phyloP scores from a whole-genome alignment of 2,329 filamentous ascomycete species.

The Nothophaeocryptopus gaeumannii region DNA sequence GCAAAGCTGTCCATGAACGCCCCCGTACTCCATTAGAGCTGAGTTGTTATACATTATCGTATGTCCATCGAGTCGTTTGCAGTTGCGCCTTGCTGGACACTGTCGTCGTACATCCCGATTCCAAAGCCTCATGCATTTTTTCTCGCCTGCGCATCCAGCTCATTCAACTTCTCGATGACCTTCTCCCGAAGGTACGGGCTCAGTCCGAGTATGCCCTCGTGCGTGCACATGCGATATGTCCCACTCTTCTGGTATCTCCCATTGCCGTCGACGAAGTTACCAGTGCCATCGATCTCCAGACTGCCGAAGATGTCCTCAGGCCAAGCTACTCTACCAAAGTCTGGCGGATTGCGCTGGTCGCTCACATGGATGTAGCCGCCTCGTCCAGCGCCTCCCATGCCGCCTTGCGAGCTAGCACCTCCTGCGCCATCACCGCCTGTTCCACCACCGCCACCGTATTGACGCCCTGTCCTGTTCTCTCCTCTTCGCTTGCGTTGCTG shows the following conservation, averaged over 20 bases:
- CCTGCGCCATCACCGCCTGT: slow-evolving; percentile 50
- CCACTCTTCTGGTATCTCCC: slow-evolving; percentile 61
- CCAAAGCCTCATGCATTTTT: slow-evolving; percentile 17
- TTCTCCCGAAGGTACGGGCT: slow-evolving; percentile 35
- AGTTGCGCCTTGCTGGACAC: too few species aligned
- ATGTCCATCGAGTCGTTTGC: too few species aligned
- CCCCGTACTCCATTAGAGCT: too few species aligned
- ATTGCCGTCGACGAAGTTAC: slow-evolving; percentile 54
- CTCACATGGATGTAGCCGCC: slow-evolving; percentile 64
- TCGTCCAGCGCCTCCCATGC: slow-evolving; percentile 55
- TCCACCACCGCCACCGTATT: slow-evolving; percentile 39
- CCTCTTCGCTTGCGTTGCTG: slow-evolving; percentile 29
- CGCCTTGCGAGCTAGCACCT: slow-evolving; percentile 59
- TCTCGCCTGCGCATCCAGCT: slow-evolving; percentile 32
- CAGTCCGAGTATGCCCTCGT: slow-evolving; percentile 53
- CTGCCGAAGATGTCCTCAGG: slow-evolving; percentile 66
- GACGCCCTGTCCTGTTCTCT: slow-evolving; percentile 20
- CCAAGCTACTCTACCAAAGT: slow-evolving; percentile 63
- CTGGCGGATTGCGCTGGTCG: slow-evolving; percentile 58
- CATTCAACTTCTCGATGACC: slow-evolving; percentile 33
- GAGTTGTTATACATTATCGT: too few species aligned
- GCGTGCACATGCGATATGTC: slow-evolving; percentile 60
- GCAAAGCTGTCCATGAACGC: too few species aligned
- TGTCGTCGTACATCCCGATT: too few species aligned
- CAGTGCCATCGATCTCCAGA: slow-evolving; percentile 58